Percentiles rank a stretch among this genome's conserved stretches.
These are phyloP conservation scores for Boletus semigastroideus DNA, from an alignment of 1,284 basidiomycete genomes.

Conservation along the genomic window DNA sequence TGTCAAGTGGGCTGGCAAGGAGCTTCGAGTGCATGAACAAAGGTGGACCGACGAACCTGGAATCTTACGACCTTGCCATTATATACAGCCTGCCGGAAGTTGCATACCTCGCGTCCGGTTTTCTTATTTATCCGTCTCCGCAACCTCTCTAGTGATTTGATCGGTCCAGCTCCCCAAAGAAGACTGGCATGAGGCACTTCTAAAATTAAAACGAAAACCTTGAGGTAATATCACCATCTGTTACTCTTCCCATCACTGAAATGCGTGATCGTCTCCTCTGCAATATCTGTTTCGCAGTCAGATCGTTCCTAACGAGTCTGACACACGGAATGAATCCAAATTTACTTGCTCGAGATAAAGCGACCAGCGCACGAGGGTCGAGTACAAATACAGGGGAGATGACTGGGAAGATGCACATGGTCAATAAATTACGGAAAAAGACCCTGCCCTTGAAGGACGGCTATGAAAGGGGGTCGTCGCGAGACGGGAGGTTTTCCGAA, in stretches of 20 bases:
- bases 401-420: slow-evolving; percentile 27
- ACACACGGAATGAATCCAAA: slow-evolving; percentile 13
- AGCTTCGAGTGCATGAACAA: slow-evolving; percentile 28
- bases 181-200: slow-evolving; percentile 28
- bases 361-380: slow-evolving; percentile 30
- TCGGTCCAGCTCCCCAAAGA: slow-evolving; percentile 14
- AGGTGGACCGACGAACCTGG: slow-evolving; percentile 9
- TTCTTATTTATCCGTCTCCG: slow-evolving; percentile 13
- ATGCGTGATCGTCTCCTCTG: slow-evolving; percentile 34
- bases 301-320: slow-evolving; percentile 30
- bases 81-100: slow-evolving; percentile 22
- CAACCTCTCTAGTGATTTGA: slow-evolving; percentile 18
- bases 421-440: slow-evolving; percentile 30
- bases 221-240: slow-evolving; percentile 36
- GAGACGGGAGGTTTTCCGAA: slow-evolving; percentile 43
- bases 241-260: slow-evolving; percentile 27
- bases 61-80: slow-evolving; percentile 14
- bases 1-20: slow-evolving; percentile 22
- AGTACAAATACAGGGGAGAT: slow-evolving; percentile 31
- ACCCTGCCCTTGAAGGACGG: slow-evolving; percentile 46
- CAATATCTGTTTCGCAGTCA: slow-evolving; percentile 25
- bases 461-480: slow-evolving; percentile 65
- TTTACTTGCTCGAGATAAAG: slow-evolving; percentile 19
- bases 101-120: slow-evolving; percentile 20
- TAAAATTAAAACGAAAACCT: slow-evolving; percentile 25